These are phyloP conservation scores for Leptographium lundbergii DNA, from an alignment of 2,329 filamentous ascomycete genomes.

Conservation along the genomic window DNA sequence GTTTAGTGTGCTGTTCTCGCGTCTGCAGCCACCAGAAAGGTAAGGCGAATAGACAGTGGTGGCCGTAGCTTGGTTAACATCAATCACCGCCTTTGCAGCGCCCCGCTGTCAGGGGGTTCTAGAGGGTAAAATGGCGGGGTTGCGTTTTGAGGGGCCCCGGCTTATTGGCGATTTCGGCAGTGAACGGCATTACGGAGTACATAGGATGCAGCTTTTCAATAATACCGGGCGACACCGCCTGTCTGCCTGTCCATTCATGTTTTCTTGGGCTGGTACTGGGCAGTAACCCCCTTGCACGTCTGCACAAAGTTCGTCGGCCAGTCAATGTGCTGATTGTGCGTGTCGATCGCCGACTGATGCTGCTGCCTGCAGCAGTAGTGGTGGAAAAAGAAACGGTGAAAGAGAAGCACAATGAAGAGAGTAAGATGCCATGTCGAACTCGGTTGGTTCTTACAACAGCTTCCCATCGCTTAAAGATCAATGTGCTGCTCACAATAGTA, in stretches of 20 bases:
- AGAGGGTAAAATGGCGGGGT: neutral
- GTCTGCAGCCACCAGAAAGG: neutral
- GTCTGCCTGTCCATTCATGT: too few relatives aligned
- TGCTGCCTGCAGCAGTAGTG: neutral
- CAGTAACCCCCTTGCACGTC: neutral
- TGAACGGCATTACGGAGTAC: neutral
- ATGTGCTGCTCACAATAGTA: too few relatives aligned
- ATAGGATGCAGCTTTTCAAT: too few relatives aligned
- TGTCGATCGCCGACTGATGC: neutral
- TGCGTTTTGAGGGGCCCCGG: neutral
- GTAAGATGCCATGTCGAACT: too few relatives aligned
- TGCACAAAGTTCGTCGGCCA: neutral
- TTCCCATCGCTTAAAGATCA: too few relatives aligned
- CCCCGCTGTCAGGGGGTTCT: neutral
- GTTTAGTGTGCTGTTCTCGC: too few relatives aligned
- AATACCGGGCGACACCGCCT: too few relatives aligned
- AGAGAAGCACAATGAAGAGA: too few relatives aligned
- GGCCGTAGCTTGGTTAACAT: neutral
- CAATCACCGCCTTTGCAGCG: neutral
- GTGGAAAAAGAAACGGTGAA: neutral
- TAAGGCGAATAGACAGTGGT: neutral
- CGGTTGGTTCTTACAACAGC: too few relatives aligned
- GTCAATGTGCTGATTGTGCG: neutral
- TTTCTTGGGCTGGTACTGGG: neutral
- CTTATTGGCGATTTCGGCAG: neutral